phyloP scores from a whole-genome alignment of 495 filamentous ascomycete species.

The Talaromyces thailandensis region DNA sequence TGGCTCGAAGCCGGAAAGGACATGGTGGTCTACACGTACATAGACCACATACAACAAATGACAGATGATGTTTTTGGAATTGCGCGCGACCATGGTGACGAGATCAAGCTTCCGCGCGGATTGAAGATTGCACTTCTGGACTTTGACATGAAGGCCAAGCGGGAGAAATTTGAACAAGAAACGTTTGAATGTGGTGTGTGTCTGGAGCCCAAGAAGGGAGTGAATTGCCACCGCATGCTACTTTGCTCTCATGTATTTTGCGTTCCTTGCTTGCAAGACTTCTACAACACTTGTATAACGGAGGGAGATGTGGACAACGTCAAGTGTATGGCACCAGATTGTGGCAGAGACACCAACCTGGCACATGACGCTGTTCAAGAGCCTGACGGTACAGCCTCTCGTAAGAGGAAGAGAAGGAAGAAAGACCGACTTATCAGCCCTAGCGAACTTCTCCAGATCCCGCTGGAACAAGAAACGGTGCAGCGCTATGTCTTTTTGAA shows the following conservation, averaged over 20 bases:
- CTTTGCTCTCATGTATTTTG: conserved; percentile 91
- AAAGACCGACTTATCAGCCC: conserved; percentile 64
- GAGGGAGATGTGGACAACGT: conserved; percentile 75
- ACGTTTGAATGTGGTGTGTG: conserved; percentile 91
- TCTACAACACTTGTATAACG: conserved; percentile 77
- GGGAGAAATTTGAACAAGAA: conserved; percentile 66
- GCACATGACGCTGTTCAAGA: not conserved
- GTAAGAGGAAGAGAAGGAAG: conserved; percentile 29
- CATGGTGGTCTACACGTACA: conserved; percentile 74
- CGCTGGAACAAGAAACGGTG: conserved; percentile 60
- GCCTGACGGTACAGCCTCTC: conserved; percentile 2
- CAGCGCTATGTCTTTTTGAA: conserved; percentile 83
- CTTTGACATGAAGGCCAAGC: conserved; percentile 65
- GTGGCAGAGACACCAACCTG: conserved; percentile 49
- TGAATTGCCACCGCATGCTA: conserved; percentile 64
- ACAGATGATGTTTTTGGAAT: conserved; percentile 72
- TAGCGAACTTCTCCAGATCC: conserved; percentile 82
- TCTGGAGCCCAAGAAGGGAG: conserved; percentile 86
- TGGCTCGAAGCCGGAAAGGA: conserved; percentile 80
- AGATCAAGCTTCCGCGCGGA: conserved; percentile 32
- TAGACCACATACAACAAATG: conserved; percentile 76
- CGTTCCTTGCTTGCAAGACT: conserved; percentile 71
- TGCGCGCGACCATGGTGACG: conserved; percentile 37
- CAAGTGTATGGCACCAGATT: conserved; percentile 67
- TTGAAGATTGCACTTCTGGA: conserved; percentile 69